phyloP scores from a whole-genome alignment of 2,329 filamentous ascomycete genomes.

The Penicillium sp. region DNA sequence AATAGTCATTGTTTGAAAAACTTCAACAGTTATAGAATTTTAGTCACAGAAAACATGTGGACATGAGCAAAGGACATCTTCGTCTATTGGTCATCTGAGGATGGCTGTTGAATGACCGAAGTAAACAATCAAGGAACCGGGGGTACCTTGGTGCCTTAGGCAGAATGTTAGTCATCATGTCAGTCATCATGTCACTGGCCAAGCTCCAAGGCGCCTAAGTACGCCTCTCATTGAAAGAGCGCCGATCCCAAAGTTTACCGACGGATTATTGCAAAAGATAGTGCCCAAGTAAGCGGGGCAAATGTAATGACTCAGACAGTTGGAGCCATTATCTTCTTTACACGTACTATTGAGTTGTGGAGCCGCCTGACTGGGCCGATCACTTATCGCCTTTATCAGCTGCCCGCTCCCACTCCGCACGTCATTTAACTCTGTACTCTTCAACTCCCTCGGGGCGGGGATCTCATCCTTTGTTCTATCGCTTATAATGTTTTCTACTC shows the following conservation, averaged over 20 bases:
- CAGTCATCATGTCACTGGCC: background rate
- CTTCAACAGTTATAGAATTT: too few relatives aligned
- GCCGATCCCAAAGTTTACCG: background rate
- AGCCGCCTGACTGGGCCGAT: conserved; percentile 24
- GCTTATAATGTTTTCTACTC: conserved; percentile 19
- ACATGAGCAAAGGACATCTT: too few relatives aligned
- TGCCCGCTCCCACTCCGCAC: conserved; percentile 26
- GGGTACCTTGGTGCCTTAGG: background rate
- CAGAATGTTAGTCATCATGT: background rate
- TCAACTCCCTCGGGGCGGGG: conserved; percentile 4
- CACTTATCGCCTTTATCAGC: conserved; percentile 26
- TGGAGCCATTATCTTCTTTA: background rate
- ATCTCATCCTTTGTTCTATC: conserved; percentile 2
- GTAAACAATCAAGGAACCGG: background rate
- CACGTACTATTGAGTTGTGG: background rate
- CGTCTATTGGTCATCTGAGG: too few relatives aligned
- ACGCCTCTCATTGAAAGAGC: background rate
- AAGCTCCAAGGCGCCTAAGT: background rate
- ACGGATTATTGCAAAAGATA: background rate
- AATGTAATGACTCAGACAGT: background rate
- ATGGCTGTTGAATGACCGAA: background rate
- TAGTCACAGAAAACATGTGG: background rate
- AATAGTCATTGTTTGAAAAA: too few relatives aligned
- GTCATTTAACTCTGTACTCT: conserved; percentile 27
- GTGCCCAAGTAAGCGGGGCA: background rate